phyloP scores from a whole-genome alignment of 345 rosid species.

The Salix suchowensis region DNA sequence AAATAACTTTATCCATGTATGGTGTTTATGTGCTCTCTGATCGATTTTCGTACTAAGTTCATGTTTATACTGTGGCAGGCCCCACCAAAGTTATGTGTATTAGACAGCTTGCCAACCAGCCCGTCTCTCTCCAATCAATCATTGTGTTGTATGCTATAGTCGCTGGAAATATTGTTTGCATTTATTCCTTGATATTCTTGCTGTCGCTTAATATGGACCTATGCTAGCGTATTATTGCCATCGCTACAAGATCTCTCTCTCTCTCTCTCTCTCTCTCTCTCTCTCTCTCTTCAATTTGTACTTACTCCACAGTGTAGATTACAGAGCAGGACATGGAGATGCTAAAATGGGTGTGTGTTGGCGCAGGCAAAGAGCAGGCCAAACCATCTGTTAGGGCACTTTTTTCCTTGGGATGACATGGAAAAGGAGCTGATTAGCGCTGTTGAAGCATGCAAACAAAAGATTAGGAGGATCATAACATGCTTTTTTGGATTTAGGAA shows the following conservation, averaged over 20 bases:
- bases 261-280: too few relatives aligned
- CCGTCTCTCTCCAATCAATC: conserved; percentile 35
- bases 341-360: not conserved
- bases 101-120: conserved; percentile 7
- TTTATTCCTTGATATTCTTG: not conserved
- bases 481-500: conserved; percentile 19
- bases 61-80: conserved; percentile 8
- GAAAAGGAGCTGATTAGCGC: conserved; percentile 27
- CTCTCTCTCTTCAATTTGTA: not conserved
- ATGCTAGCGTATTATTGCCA: not conserved
- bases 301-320: not conserved
- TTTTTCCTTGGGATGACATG: conserved; percentile 22
- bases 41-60: not conserved
- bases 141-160: not conserved
- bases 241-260: not conserved
- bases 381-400: not conserved
- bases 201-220: not conserved
- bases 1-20: conserved; percentile 13
- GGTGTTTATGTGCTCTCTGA: not conserved
- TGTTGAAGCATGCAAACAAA: conserved; percentile 40
- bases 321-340: too few relatives aligned
- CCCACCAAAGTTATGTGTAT: conserved; percentile 11
- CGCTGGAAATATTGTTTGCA: not conserved
- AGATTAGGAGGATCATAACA: conserved; percentile 15
- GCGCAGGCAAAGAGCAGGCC: not conserved